These are phyloP conservation scores for Syncephalastrum racemosum DNA, from an alignment of 371 early-diverging fungal species.

Conservation along the genomic window DNA sequence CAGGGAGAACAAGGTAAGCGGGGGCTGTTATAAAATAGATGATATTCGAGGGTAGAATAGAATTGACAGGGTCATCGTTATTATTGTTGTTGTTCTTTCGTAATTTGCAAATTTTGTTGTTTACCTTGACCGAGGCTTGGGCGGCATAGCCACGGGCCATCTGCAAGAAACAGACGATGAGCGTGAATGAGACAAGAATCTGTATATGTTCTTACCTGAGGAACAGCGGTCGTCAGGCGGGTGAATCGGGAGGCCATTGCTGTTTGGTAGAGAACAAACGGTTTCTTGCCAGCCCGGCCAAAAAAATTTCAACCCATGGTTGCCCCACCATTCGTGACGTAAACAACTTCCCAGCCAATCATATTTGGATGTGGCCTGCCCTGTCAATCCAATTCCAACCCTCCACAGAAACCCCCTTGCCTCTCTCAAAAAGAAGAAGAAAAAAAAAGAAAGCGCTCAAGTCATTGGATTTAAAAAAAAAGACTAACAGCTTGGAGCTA, in stretches of 20 bases:
- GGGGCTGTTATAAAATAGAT: constrained; percentile 57
- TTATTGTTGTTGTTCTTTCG: constrained; percentile 7
- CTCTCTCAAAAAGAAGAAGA: too few species aligned
- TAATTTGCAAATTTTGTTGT: constrained; percentile 1
- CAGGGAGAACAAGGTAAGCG: constrained; percentile 87
- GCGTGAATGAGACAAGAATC: constrained; percentile 1
- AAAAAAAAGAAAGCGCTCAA: too few species aligned
- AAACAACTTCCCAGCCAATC: neutral
- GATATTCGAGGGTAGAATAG: neutral
- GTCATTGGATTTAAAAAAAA: too few species aligned
- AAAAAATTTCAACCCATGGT: too few species aligned
- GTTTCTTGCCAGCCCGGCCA: too few species aligned
- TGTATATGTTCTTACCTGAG: constrained; percentile 35
- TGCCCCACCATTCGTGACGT: too few species aligned
- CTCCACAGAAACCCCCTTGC: too few species aligned
- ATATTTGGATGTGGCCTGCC: too few species aligned
- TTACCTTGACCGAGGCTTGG: constrained; percentile 53
- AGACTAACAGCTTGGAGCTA: too few species aligned
- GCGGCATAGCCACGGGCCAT: constrained; percentile 62
- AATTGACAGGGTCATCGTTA: constrained; percentile 4
- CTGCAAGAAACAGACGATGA: constrained; percentile 25
- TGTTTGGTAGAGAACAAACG: too few species aligned
- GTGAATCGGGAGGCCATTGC: constrained; percentile 50
- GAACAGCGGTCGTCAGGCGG: constrained; percentile 46
- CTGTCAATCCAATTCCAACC: too few species aligned